These are phyloP conservation scores for Mycogone perniciosa DNA, from an alignment of 2,329 filamentous ascomycete species.

Conservation along the genomic window DNA sequence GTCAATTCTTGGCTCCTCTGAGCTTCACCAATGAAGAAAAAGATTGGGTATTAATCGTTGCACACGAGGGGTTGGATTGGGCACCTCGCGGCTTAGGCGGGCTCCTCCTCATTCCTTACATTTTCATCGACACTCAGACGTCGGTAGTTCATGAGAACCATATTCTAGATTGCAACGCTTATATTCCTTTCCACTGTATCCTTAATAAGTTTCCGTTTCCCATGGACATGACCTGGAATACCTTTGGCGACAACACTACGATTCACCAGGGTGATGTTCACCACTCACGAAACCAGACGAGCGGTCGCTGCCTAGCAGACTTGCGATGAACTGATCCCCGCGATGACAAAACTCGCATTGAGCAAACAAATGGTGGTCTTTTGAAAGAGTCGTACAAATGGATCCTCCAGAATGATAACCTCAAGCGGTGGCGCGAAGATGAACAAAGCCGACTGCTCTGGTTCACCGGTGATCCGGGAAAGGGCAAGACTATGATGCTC, in stretches of 20 bases:
- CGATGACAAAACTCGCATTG: slow-evolving; percentile 28
- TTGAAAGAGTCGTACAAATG: slow-evolving; percentile 27
- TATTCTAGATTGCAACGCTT: too few relatives aligned
- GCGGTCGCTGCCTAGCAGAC: not conserved
- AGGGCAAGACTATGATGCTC: slow-evolving; percentile 39
- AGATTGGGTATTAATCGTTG: too few relatives aligned
- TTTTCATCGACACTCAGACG: too few relatives aligned
- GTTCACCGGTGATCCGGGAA: slow-evolving; percentile 35
- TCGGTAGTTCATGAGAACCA: too few relatives aligned
- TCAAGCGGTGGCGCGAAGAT: slow-evolving; percentile 14
- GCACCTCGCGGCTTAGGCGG: too few relatives aligned
- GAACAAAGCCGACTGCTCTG: slow-evolving; percentile 24
- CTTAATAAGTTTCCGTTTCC: too few relatives aligned
- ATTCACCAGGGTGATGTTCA: not conserved
- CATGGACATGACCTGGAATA: not conserved
- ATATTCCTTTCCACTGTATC: too few relatives aligned
- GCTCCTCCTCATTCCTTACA: too few relatives aligned
- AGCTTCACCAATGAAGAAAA: too few relatives aligned
- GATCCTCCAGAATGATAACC: slow-evolving; percentile 25
- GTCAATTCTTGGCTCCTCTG: too few relatives aligned
- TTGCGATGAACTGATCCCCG: not conserved
- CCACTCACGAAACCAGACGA: not conserved
- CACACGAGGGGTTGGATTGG: too few relatives aligned
- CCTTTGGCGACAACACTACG: not conserved
- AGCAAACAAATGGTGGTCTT: slow-evolving; percentile 28